Percentiles rank a stretch among this genome's conserved stretches.
These are phyloP conservation scores for Picea abies DNA, from an alignment of 83 land plant genomes.

Conservation along the genomic window DNA sequence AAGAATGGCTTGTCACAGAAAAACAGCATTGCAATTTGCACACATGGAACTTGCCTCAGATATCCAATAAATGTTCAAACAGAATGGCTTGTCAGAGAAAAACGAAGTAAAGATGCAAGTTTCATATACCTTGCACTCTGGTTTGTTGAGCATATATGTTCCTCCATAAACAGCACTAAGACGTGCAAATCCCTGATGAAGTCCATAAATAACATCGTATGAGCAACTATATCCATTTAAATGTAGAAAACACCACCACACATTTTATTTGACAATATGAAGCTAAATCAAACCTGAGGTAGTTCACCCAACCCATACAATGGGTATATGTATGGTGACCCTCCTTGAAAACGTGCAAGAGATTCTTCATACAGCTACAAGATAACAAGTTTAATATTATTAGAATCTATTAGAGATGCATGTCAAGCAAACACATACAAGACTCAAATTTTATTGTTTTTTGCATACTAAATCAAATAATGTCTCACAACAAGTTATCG, in stretches of 20 bases:
- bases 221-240: neutral
- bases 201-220: neutral
- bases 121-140: constrained; percentile 72
- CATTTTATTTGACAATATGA: neutral
- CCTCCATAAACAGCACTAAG: constrained; percentile 87
- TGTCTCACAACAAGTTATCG: neutral
- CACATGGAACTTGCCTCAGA: neutral
- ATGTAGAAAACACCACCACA: neutral
- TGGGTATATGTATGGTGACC: constrained; percentile 79
- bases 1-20: neutral
- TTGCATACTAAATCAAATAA: neutral
- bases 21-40: neutral
- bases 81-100: neutral
- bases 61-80: neutral
- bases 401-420: neutral
- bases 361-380: constrained; percentile 72
- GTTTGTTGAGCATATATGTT: constrained; percentile 78
- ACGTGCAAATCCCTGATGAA: constrained; percentile 70
- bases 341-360: constrained; percentile 75
- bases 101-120: neutral
- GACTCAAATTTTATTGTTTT: neutral
- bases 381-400: constrained; percentile 6
- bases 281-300: constrained; percentile 54
- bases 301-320: constrained; percentile 80
- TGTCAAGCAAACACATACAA: neutral